phyloP scores from a whole-genome alignment of 2,329 filamentous ascomycete genomes.

The Pseudopithomyces chartarum region DNA sequence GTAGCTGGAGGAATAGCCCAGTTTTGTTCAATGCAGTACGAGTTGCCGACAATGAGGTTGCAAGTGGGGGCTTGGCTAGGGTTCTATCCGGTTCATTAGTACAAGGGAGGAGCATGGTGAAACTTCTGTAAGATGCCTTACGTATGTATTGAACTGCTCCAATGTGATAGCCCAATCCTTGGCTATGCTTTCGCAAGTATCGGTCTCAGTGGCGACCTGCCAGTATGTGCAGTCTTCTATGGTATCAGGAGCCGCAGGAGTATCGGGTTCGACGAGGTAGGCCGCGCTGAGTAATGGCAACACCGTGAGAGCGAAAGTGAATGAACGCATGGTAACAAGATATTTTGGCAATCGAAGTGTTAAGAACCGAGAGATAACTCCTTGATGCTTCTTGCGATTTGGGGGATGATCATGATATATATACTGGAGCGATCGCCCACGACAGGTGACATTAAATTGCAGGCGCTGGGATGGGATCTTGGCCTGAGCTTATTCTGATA shows the following conservation, averaged over 20 bases:
- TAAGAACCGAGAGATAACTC: neutral
- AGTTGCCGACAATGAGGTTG: slow-evolving; percentile 2
- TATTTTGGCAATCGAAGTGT: neutral
- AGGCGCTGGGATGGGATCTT: neutral
- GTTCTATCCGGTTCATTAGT: neutral
- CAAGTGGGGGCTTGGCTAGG: neutral
- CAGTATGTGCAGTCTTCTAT: slow-evolving; percentile 9
- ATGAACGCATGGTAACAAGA: neutral
- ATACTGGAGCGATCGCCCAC: neutral
- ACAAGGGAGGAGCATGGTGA: neutral
- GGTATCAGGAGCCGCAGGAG: slow-evolving; percentile 7
- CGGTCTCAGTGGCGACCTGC: neutral
- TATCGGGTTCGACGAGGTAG: slow-evolving; percentile 3
- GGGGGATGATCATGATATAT: neutral
- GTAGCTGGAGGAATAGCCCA: neutral
- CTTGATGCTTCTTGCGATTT: neutral
- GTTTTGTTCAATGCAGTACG: slow-evolving; percentile 7
- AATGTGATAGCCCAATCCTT: neutral
- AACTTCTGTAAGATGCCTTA: neutral
- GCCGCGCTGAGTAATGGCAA: neutral
- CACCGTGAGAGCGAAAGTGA: neutral
- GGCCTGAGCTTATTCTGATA: neutral
- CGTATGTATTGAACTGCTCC: slow-evolving; percentile 1
- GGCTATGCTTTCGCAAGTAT: neutral
- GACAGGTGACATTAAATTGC: neutral